Evolutionary conservation across 1,139 yeast genomes (phyloP).

Genomic region (Geotrichum fermentans): DNA sequence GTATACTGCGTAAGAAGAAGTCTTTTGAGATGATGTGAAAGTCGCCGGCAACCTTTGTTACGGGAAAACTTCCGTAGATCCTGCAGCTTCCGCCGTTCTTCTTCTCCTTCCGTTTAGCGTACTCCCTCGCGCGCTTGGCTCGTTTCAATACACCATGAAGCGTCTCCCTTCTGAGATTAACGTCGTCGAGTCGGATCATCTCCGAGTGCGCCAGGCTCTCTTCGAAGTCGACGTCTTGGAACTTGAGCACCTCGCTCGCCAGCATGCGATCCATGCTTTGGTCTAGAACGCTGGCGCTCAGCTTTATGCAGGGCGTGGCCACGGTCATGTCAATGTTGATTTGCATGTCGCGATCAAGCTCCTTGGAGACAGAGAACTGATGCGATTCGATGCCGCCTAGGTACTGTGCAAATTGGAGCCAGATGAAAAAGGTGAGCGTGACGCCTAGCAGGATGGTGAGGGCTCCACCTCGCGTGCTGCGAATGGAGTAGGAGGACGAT

Average conservation of each 20-base stretch:
- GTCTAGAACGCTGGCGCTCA: conserved; percentile 76
- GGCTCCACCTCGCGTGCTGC: conserved; percentile 71
- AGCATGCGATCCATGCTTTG: conserved; percentile 68
- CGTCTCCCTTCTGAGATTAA: conserved; percentile 15
- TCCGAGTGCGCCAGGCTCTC: conserved; percentile 14
- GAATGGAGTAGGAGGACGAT: conserved; percentile 65
- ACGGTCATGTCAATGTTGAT: conserved; percentile 78
- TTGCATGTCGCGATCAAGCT: conserved; percentile 54
- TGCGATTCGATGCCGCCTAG: conserved; percentile 80
- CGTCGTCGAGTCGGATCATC: conserved; percentile 13
- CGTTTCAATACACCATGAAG: conserved; percentile 27
- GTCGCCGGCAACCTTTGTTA: conserved; percentile 80
- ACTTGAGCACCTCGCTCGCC: conserved; percentile 69
- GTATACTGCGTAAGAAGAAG: conserved; percentile 10
- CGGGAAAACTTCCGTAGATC: conserved; percentile 79
- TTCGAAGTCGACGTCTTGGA: conserved; percentile 21
- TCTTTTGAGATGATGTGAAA: conserved; percentile 57
- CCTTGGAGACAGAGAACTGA: conserved; percentile 62
- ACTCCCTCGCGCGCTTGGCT: conserved; percentile 21
- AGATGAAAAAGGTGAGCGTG: conserved; percentile 60
- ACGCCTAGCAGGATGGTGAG: conserved; percentile 63
- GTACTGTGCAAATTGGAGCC: conserved; percentile 84
- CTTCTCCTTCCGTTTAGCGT: conserved; percentile 7
- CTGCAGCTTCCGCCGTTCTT: conserved; percentile 64
- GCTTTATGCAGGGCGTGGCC: conserved; percentile 73